These are phyloP conservation scores for Thuidium tamariscinum DNA, from an alignment of 225 moss, liverwort and hornwort genomes.

Conservation along the genomic window DNA sequence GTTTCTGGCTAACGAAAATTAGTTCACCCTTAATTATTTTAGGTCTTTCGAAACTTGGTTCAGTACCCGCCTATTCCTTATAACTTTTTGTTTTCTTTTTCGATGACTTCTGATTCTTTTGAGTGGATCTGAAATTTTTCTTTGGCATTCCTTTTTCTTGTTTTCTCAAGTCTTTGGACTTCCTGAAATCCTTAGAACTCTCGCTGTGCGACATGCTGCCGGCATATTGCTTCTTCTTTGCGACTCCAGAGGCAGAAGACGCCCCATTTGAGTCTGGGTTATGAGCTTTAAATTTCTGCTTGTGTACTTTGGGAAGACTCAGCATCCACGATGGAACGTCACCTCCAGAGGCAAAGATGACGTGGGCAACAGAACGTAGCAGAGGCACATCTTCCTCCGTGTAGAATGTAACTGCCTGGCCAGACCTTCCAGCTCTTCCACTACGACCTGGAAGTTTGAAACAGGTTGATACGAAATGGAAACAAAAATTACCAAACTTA, in stretches of 20 bases:
- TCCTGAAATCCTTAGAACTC: background rate
- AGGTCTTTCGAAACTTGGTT: background rate
- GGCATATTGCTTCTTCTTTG: background rate
- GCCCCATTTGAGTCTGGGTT: background rate
- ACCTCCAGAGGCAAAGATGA: slow-evolving; percentile 72
- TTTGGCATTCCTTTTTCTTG: background rate
- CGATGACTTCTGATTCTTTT: background rate
- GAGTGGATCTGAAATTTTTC: background rate
- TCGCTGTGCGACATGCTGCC: background rate
- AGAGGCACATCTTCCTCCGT: slow-evolving; percentile 63
- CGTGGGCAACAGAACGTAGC: slow-evolving; percentile 61
- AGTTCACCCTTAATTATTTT: background rate
- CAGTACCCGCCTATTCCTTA: background rate
- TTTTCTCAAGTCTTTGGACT: background rate
- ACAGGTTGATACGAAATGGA: background rate
- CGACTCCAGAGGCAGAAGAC: background rate
- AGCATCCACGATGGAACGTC: slow-evolving; percentile 87
- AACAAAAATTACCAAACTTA: background rate
- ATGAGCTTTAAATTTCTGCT: slow-evolving; percentile 7
- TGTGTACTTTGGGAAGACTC: slow-evolving; percentile 47
- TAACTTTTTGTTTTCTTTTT: background rate
- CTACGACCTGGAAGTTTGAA: slow-evolving; percentile 44
- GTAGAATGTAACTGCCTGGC: slow-evolving; percentile 70
- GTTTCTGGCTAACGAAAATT: background rate
- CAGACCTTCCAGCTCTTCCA: slow-evolving; percentile 80